Evolutionary conservation across 768 basidiomycete genomes (phyloP).

Genomic region (Clathrus columnatus): DNA sequence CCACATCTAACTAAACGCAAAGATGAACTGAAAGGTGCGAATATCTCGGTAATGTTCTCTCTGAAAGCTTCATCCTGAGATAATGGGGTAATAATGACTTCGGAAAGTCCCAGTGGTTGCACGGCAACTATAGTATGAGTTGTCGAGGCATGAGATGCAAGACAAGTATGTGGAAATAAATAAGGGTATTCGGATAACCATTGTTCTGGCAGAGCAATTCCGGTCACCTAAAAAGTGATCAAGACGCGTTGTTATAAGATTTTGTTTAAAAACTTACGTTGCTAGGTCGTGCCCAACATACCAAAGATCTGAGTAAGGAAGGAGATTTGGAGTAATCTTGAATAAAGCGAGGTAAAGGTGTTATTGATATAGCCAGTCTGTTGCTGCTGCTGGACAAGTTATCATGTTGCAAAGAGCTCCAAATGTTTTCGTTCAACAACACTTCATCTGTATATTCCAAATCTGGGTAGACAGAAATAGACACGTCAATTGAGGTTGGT

Average conservation of each 20-base stretch:
- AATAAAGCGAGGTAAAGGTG: background rate
- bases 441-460: background rate
- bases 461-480: slow-evolving; percentile 4
- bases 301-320: background rate
- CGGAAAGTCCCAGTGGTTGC: slow-evolving; percentile 33
- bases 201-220: slow-evolving; percentile 4
- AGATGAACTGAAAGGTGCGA: slow-evolving; percentile 34
- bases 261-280: background rate
- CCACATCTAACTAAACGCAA: slow-evolving; percentile 46
- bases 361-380: slow-evolving; percentile 4
- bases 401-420: background rate
- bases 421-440: slow-evolving; percentile 3
- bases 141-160: slow-evolving; percentile 1
- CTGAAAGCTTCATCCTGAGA: slow-evolving; percentile 33
- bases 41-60: slow-evolving; percentile 27
- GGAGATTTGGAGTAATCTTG: background rate
- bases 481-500: background rate
- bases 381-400: background rate
- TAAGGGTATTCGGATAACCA: slow-evolving; percentile 3
- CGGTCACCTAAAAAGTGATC: background rate
- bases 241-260: background rate
- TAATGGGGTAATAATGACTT: slow-evolving; percentile 44
- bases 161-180: background rate
- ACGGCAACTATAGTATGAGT: slow-evolving; percentile 5
- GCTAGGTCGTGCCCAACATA: slow-evolving; percentile 7